phyloP scores from a whole-genome alignment of 2,329 filamentous ascomycete species.

The Neoscytalidium dimidiatum region DNA sequence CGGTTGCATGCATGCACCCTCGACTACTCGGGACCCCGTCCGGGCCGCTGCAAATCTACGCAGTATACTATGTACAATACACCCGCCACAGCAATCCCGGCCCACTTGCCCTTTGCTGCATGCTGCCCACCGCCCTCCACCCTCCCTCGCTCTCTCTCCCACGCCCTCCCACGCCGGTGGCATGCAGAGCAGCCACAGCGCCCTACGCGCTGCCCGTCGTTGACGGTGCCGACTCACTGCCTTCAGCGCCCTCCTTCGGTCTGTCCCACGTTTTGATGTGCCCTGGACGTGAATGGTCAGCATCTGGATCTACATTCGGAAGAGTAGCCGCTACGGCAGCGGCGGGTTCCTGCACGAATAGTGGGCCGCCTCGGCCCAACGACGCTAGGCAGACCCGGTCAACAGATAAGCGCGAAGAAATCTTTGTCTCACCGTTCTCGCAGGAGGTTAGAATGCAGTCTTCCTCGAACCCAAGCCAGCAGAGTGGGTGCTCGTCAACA shows the following conservation, averaged over 20 bases:
- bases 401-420: conserved; percentile 21
- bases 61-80: background rate
- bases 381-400: conserved; percentile 7
- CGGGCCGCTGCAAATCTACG: background rate
- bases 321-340: conserved; percentile 10
- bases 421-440: conserved; percentile 70
- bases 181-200: no score
- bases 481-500: conserved; percentile 82
- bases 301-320: conserved; percentile 25
- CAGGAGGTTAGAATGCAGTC: conserved; percentile 91
- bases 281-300: conserved; percentile 48
- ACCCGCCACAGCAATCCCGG: background rate
- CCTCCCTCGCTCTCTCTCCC: background rate
- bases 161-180: background rate
- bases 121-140: background rate
- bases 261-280: conserved; percentile 76
- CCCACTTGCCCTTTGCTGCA: background rate
- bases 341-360: conserved; percentile 20
- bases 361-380: conserved; percentile 19
- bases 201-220: conserved; percentile 28
- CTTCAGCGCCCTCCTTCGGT: conserved; percentile 52
- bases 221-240: conserved; percentile 34
- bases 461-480: conserved; percentile 91
- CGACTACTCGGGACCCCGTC: background rate
- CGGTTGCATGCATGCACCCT: conserved; percentile 17